Base-by-base conservation (phyloP, 1,284 basidiomycete genomes). In the Fistulina hepatica region DNA sequence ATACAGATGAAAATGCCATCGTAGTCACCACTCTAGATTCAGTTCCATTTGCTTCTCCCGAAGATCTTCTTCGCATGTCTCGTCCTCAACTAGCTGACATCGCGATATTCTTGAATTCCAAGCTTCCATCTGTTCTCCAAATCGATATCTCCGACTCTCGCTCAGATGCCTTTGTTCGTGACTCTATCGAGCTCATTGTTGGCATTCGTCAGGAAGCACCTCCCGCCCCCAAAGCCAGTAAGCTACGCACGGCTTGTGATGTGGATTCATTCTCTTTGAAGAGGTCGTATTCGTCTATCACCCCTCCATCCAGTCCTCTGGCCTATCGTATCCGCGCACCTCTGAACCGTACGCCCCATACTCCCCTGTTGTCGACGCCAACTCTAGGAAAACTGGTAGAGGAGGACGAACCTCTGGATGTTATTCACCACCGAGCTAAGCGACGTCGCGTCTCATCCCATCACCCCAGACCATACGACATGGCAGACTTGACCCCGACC, bases 41-140 rank as follows among this genome's bases (percentile, higher is more conserved):
- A 19, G 49, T 65, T 3, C 73, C 72, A 0, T 76, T 76, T 55
- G 75, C 72, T 55, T 76, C 72, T 52, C 72, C 76, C 49, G 71
- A 73, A 39, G 74, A 76, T 45, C 65, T 76, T 27, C 43, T 74
- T 43, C 63, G 64, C 2, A 76, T 76, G 73, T 45, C 63, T 8
- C 67, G 65, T 23, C 26, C 49, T 1, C 55, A 65, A 42, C 67
- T 76, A 33, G 48, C 68, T 33, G 46, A 26, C 4, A 70, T 71
- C 28, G 73, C 71, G 10, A 44, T 47, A 6, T 44, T 55, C 9
- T 56, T 76, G 25, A 76, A 76, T 49, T 54, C 48, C 11, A 63
- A 61, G 26, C 60, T 76, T 3, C 73, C 73, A 0, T 47, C 34
- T 24, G 60, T 57, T 1, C 52, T 76, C 46, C 57, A 55, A 20